Evolutionary conservation across 768 basidiomycete species (phyloP).

Genomic region (Psilocybe azurescens): DNA sequence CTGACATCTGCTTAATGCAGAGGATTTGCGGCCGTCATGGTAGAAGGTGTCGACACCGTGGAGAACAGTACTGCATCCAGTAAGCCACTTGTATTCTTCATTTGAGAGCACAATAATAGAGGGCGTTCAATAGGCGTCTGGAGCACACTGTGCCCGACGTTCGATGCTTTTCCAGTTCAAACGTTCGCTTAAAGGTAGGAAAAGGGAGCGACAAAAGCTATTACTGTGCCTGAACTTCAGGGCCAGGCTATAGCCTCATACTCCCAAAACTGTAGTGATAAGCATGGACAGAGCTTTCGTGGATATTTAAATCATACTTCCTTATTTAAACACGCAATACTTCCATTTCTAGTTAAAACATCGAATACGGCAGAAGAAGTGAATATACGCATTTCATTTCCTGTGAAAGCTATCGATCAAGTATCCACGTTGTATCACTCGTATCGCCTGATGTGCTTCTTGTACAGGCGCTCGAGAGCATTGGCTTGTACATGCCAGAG

Average conservation of each 20-base stretch:
- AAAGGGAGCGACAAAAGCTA: too few relatives aligned
- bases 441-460: neutral
- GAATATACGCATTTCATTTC: too few relatives aligned
- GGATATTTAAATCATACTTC: too few relatives aligned
- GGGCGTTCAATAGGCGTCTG: neutral
- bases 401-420: too few relatives aligned
- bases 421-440: neutral
- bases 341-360: too few relatives aligned
- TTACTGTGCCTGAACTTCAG: too few relatives aligned
- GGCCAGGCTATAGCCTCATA: too few relatives aligned
- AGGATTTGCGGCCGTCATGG: constrained; percentile 38
- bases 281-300: too few relatives aligned
- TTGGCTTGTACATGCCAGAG: constrained; percentile 9
- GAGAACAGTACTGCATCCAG: neutral
- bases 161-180: neutral
- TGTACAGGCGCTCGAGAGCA: neutral
- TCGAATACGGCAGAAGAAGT: too few relatives aligned
- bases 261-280: too few relatives aligned
- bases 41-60: constrained; percentile 20
- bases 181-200: neutral
- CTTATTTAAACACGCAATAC: too few relatives aligned
- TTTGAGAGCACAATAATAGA: too few relatives aligned
- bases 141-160: neutral
- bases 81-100: neutral
- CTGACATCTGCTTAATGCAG: constrained; percentile 7